Conservation (phyloP, 2,329 filamentous ascomycete genomes). For the Nemania diffusa region DNA sequence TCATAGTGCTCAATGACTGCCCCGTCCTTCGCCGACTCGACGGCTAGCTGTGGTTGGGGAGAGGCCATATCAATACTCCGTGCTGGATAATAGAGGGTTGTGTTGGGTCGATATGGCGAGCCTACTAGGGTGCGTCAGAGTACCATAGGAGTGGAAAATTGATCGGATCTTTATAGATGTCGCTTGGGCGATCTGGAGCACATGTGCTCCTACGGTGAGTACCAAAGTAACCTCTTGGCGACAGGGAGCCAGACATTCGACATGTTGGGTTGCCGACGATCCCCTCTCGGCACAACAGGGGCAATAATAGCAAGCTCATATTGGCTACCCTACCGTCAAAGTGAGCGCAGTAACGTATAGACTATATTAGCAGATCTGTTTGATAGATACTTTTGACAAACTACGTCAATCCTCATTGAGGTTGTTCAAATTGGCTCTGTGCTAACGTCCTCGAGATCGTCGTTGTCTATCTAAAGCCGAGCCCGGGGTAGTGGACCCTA, state of each 20-base stretch:
- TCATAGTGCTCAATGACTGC: conserved; percentile 22
- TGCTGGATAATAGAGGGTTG: background rate
- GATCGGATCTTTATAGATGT: conserved; percentile 13
- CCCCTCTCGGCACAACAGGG: background rate
- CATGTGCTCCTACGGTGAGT: background rate
- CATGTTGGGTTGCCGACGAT: background rate
- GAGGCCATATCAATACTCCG: background rate
- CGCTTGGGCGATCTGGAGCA: background rate
- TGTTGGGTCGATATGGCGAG: background rate
- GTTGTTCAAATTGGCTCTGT: conserved; percentile 2
- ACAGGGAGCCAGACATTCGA: background rate
- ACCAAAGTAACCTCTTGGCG: conserved; percentile 4
- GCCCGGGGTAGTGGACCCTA: conserved; percentile 13
- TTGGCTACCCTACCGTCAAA: background rate
- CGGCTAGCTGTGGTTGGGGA: background rate
- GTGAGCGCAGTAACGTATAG: background rate
- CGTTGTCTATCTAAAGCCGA: conserved; percentile 4
- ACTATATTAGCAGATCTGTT: no score
- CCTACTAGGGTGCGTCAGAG: background rate
- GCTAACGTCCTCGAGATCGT: conserved; percentile 5
- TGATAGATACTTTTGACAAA: background rate
- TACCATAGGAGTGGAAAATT: background rate
- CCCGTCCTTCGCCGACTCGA: conserved; percentile 11
- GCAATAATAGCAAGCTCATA: conserved; percentile 5
- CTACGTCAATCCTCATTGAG: background rate